Base-by-base conservation (phyloP, 495 filamentous ascomycete species). In the Cercophora newfieldiana region DNA sequence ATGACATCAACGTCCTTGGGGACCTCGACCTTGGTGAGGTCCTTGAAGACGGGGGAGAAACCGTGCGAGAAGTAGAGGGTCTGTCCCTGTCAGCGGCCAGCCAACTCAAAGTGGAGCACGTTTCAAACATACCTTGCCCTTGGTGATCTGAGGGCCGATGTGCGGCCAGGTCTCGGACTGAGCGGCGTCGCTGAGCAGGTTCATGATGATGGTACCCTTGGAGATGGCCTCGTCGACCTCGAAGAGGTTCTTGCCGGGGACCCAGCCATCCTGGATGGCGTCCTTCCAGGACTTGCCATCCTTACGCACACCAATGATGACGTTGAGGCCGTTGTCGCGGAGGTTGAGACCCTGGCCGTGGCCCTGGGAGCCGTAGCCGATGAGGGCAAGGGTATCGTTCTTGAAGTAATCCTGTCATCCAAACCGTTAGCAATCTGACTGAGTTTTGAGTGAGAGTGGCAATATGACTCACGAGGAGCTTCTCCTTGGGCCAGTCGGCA, bases 11-110 rank as follows among this genome's bases (percentile, higher is more conserved):
- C 91, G 81, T 97, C 91, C 61, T 78, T 85, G 78, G 95, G 95
- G 68, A 97, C 91, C 59, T 99, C 94, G 78, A 99, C 95, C 83
- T 97, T 97, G 88, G 95, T 99, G 72, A 95, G 88, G 80, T 96
- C 90, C 85, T 97, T 97, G 92, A 99, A 99, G 80, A 99, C 94
- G 75, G 95, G 95, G 67, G 95, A 99, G 91, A 99, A 99, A 78
- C 95, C 95, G 87, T 99, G 95, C 61, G 95, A 97, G 89, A 99
- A 99, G 89, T 99, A 99, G 74, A 99, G 90, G 54, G 95, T 99
- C 93, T 91, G 63, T 26, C 21, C 16, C 7, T 14, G 29, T 66
- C 50, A 54, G 22, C 58, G n/a, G 26, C 18, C 24, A 56, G 24
- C 26, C 30, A 33, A 14, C 33, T 29, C 47, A 28, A 63, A 18